These are phyloP conservation scores for Bjerkandera adusta DNA, from an alignment of 1,284 basidiomycete species.

Conservation along the genomic window DNA sequence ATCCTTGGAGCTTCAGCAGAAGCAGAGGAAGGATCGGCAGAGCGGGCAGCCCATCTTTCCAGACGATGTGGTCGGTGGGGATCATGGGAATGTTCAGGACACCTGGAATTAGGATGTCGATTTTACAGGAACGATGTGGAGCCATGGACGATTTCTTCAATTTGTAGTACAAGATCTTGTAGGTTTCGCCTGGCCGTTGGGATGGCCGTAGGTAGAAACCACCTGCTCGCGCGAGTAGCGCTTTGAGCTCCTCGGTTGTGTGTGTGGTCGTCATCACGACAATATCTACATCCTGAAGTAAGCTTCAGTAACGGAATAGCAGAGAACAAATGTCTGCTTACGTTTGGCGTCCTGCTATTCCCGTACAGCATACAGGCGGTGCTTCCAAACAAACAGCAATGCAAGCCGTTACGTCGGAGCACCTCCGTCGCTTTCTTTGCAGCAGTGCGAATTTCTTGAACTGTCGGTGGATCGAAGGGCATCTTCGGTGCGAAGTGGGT, in stretches of 20 bases:
- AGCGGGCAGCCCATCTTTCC: slow-evolving; percentile 23
- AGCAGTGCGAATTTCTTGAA: slow-evolving; percentile 11
- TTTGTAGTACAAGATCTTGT: slow-evolving; percentile 30
- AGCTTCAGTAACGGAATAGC: background rate
- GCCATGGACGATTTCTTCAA: slow-evolving; percentile 9
- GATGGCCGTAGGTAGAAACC: slow-evolving; percentile 28
- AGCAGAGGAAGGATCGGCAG: slow-evolving; percentile 30
- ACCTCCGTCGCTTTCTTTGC: slow-evolving; percentile 9
- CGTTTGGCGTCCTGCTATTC: slow-evolving; percentile 37
- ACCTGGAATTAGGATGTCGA: slow-evolving; percentile 35
- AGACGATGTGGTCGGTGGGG: slow-evolving; percentile 17
- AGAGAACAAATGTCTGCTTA: slow-evolving; percentile 18
- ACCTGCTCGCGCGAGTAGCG: slow-evolving; percentile 15
- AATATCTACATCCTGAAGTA: slow-evolving; percentile 30
- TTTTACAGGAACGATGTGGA: slow-evolving; percentile 25
- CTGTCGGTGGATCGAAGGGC: too few relatives aligned
- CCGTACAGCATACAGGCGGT: slow-evolving; percentile 37
- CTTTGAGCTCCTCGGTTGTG: slow-evolving; percentile 26
- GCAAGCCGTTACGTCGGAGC: slow-evolving; percentile 19
- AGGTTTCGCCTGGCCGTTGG: slow-evolving; percentile 22
- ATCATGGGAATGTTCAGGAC: slow-evolving; percentile 30
- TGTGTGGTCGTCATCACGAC: slow-evolving; percentile 22
- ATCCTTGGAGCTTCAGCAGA: slow-evolving; percentile 34
- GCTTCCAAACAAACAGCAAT: slow-evolving; percentile 37
- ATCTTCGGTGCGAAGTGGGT: too few relatives aligned